Evolutionary conservation across 495 filamentous ascomycete genomes (phyloP), one percentile per base, ranked within the genome.

Genomic region (Aspergillus sclerotiicarbonarius): DNA sequence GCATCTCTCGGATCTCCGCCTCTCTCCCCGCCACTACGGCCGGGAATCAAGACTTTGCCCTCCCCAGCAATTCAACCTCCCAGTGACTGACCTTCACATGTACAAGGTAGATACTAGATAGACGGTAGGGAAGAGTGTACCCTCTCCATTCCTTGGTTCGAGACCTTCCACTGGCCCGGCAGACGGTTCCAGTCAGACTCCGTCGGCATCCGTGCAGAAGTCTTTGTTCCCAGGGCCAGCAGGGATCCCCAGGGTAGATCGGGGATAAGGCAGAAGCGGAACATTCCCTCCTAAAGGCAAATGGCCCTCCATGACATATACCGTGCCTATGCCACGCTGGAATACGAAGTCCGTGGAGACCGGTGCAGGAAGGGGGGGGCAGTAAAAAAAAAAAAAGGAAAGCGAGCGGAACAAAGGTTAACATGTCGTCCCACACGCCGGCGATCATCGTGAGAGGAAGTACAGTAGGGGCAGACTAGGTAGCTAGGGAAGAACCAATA

Each of bases 1-100:
- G 57, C 61, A 60, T 59, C 48, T 59, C 46, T 30, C 46, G 9
- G 48, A 37, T 52, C 48, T 29, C 46, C 46, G 30, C 30, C 6
- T 31, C 46, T 30, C 13, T 31, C 30, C n/a, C 21, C 20, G 21
- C 13, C 8, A 46, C 18, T 10, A 46, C 13, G 18, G 25, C 25
- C 18, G 19, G 15, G 44, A 46, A 19, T 21, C 3, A n/a, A 46
- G 44, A 46, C 2, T 25, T 25, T 5, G 25, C 25, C 25, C 5
- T n/a, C n/a, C 25, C 25, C 25, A 25, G 2, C 25, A 5, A 25
- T 25, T 25, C 25, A 25, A 25, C 25, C 25, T 25, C 25, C 25
- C 25, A 25, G 25, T 5, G 25, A 25, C 25, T n/a, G n/a, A n/a
- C 25, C 5, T 25, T 25, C 25, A 25, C 25, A 5, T 25, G 25